phyloP scores from a whole-genome alignment of 257 asterid species.

The Ligustrum vulgare region DNA sequence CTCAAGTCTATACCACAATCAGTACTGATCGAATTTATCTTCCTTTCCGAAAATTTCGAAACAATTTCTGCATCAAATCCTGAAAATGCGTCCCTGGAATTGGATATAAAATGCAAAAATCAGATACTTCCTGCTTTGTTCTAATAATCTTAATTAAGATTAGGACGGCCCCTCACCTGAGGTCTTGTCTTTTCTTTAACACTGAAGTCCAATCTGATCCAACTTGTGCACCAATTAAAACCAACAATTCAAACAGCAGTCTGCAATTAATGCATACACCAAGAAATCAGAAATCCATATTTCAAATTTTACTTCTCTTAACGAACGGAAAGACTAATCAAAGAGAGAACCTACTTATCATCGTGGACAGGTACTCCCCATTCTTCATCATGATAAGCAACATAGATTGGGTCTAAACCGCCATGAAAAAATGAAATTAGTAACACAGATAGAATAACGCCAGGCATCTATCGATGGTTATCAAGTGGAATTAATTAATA shows the following conservation, averaged over 20 bases:
- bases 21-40: constrained; percentile 41
- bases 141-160: background rate
- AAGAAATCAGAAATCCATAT: constrained; percentile 10
- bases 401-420: constrained; percentile 60
- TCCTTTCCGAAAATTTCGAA: constrained; percentile 63
- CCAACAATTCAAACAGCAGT: constrained; percentile 67
- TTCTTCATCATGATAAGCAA: constrained; percentile 80
- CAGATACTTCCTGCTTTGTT: background rate
- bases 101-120: background rate
- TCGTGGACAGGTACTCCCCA: constrained; percentile 89
- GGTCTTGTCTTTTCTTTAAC: constrained; percentile 57
- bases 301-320: too few species aligned
- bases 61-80: constrained; percentile 59
- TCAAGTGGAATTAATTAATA: background rate
- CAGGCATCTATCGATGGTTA: background rate
- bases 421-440: background rate
- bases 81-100: constrained; percentile 67
- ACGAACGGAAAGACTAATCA: background rate
- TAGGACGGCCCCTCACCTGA: constrained; percentile 32
- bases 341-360: constrained; percentile 49
- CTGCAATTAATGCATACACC: constrained; percentile 28
- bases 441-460: background rate
- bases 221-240: constrained; percentile 76
- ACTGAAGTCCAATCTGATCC: constrained; percentile 88
- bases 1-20: constrained; percentile 58